Evolutionary conservation across 345 rosid genomes (phyloP), one percentile per base, ranked within the genome.

Genomic region (Tarenaya hassleriana): DNA sequence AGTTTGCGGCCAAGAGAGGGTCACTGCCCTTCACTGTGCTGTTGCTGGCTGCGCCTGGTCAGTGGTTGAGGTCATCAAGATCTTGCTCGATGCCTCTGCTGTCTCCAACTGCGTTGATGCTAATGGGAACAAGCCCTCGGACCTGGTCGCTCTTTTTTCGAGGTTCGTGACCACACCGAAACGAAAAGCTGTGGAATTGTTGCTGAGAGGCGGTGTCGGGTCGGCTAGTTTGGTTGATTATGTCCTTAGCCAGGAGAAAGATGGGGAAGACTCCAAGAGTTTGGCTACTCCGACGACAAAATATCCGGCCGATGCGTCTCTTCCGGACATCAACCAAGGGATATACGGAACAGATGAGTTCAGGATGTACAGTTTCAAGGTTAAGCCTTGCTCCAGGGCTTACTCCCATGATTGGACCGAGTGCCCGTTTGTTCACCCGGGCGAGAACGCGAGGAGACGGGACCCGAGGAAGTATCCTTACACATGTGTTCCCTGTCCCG

Each of bases 351-450:
- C 86, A 3, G 98, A 91, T 52, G 98, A 91, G 69, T 91, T 91
- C 58, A 81, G 96, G 69, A 91, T 91, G 98, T 91, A 58, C 64
- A 73, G 79, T 43, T 91, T 91, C 54, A 91, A 91, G 78, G 79
- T 91, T n/a, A 91, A 84, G 79, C 96, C 98, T 2, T 91, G 98
- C 69, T 91, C 96, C 0, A 79, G 98, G 66, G 98, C 98, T 7
- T 91, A 91, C 62, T 87, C 98, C 11, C 98, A 91, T 19, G 98
- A 91, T 47, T 91, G 96, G 98, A 91, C 96, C 0, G 96, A 91
- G 76, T 91, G 98, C 66, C 96, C 98, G 0, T 91, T 91, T 61
- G 98, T 84, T 47, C 98, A 91, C 60, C 98, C 98, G 0, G 95
- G 98, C 3, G 98, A 91, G 86, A 91, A 91, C 24, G 98, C 98